phyloP scores from a whole-genome alignment of 208 protist species.

The Trypanosoma scelopori region DNA sequence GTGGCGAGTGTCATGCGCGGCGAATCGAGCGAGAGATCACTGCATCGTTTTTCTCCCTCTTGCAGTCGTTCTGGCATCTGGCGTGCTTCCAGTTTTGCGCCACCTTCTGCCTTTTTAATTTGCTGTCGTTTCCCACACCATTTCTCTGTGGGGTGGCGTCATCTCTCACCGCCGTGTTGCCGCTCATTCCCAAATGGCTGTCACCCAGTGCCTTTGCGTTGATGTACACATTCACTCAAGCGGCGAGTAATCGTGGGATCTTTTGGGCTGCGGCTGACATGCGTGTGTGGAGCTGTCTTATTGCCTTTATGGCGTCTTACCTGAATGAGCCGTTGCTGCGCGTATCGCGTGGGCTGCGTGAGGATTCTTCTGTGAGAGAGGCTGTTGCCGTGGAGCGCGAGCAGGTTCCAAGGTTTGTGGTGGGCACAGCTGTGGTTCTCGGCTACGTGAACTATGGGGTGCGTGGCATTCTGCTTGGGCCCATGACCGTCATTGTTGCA shows the following conservation, averaged over 20 bases:
- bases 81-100: conserved; percentile 75
- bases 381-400: conserved; percentile 28
- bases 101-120: conserved; percentile 60
- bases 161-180: conserved; percentile 56
- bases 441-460: conserved; percentile 64
- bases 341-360: conserved; percentile 49
- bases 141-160: conserved; percentile 53
- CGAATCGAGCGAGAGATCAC: conserved; percentile 72
- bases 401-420: conserved; percentile 56
- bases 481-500: conserved; percentile 69
- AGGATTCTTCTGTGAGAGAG: conserved; percentile 33
- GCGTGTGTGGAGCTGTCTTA: conserved; percentile 31
- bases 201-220: conserved; percentile 50
- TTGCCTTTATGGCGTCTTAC: conserved; percentile 43
- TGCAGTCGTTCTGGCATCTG: conserved; percentile 74
- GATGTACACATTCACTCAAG: conserved; percentile 2
- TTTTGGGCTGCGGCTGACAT: conserved; percentile 19
- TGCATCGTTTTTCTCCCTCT: conserved; percentile 52
- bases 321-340: conserved; percentile 69
- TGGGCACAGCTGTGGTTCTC: conserved; percentile 57
- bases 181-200: conserved; percentile 60
- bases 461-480: conserved; percentile 64
- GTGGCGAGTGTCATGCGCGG: conserved; percentile 54
- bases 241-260: conserved; percentile 14
- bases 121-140: conserved; percentile 41